phyloP scores from a whole-genome alignment of 495 filamentous ascomycete species.

The Talaromyces stipitatus region DNA sequence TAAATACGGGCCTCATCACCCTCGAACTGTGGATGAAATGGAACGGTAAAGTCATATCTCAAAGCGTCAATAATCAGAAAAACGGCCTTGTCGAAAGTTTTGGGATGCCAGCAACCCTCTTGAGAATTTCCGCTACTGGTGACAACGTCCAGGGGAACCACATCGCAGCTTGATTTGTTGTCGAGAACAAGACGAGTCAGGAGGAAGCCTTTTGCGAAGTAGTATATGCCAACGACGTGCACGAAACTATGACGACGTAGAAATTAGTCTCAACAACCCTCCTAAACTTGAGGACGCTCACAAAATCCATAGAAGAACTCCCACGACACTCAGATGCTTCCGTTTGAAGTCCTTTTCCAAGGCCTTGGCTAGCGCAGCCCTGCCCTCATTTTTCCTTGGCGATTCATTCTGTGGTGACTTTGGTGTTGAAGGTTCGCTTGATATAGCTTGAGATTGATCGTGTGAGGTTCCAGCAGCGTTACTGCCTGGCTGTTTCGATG shows the following conservation, averaged over 20 bases:
- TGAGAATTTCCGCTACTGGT: conserved; percentile 38
- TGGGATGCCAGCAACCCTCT: conserved; percentile 90
- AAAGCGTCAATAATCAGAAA: conserved; percentile 90
- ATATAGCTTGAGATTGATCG: not conserved
- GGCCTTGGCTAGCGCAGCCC: not conserved
- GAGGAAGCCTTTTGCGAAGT: conserved; percentile 96
- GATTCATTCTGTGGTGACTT: conserved; percentile 6
- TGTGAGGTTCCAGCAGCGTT: not conserved
- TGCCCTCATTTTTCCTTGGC: conserved; percentile 7
- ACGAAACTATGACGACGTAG: conserved; percentile 41
- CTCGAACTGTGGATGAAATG: conserved; percentile 48
- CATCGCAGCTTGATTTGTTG: conserved; percentile 72
- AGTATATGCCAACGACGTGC: conserved; percentile 74
- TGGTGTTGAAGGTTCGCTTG: not conserved
- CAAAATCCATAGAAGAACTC: conserved; percentile 36
- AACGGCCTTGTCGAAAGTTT: conserved; percentile 84
- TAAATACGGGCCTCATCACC: conserved; percentile 56
- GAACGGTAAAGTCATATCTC: conserved; percentile 93
- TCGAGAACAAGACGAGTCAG: conserved; percentile 86
- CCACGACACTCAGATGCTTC: conserved; percentile 33
- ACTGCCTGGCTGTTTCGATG: not conserved
- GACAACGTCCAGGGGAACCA: conserved; percentile 54
- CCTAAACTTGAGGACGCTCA: conserved; percentile 16
- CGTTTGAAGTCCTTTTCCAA: conserved; percentile 33
- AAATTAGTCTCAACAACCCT: not conserved